A percentile compares a stretch with the other conserved stretches of the same genome.
Evolutionary conservation across 129 eudicot species (phyloP).

Genomic region (Smallanthus sonchifolius): DNA sequence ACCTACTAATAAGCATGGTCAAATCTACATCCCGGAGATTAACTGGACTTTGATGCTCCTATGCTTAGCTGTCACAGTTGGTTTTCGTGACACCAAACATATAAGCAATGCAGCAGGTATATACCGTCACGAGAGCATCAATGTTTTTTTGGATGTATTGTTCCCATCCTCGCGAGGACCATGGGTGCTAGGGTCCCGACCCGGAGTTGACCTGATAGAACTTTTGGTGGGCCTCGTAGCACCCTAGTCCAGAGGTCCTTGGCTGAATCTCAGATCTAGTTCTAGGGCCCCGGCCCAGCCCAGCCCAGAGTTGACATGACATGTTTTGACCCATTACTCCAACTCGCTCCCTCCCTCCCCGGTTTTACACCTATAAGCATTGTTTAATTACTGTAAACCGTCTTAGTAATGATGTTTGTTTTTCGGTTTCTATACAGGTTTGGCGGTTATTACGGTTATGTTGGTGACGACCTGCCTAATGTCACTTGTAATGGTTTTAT

Average conservation of each 20-base stretch:
- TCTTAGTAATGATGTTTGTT: neutral
- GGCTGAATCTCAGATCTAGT: neutral
- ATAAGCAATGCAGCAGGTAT: conserved; percentile 93
- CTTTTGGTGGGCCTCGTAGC: neutral
- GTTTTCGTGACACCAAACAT: conserved; percentile 79
- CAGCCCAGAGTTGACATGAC: neutral
- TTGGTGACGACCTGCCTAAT: conserved; percentile 83
- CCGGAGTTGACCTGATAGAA: neutral
- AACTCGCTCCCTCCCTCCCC: neutral
- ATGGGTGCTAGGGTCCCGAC: neutral
- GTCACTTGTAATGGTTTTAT: conserved; percentile 76
- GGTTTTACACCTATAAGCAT: neutral
- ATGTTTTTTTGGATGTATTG: neutral
- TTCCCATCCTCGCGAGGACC: too few relatives aligned
- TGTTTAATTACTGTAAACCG: neutral
- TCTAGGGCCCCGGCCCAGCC: neutral
- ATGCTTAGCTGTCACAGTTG: conserved; percentile 84
- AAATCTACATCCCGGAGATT: conserved; percentile 85
- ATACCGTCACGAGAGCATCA: neutral
- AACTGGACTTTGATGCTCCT: conserved; percentile 82
- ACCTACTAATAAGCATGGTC: conserved; percentile 68
- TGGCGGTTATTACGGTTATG: conserved; percentile 89
- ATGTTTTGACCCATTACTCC: neutral
- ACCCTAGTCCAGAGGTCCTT: neutral
- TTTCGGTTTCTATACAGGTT: conserved; percentile 42